Evolutionary conservation across 768 basidiomycete species (phyloP), one percentile per base, ranked within the genome.

Genomic region (Trametes gibbosa): DNA sequence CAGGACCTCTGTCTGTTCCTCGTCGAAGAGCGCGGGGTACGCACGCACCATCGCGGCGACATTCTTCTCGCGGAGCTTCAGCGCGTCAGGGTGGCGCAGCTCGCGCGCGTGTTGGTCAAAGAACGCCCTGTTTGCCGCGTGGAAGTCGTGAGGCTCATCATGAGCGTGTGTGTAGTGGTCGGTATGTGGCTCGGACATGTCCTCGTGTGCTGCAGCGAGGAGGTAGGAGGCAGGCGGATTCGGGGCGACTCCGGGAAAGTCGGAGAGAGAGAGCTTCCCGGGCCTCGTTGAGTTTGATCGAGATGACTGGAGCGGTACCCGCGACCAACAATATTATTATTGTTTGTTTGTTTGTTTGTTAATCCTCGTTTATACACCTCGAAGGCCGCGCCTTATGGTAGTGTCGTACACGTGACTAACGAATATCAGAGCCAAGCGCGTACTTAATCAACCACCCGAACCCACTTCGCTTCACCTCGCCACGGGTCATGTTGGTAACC

Each of bases 1-100:
- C 77, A 92, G 75, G 17, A 88, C 75, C 4, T 71, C 75, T 3
- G 89, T 90, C 10, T 64, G 67, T 19, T 83, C 77, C 43, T 82
- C 80, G 50, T 84, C 75, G 63, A 91, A 85, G 0, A 67, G 54
- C 24, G 47, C 27, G 0, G 71, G 65, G 58, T 68, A 67, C 2
- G 64, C 68, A 23, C 66, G 48, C 16, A 63, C 48, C 58, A 81
- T 75, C 2, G 69, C 71, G 21, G 48, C 56, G 2, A 68, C 71
- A 23, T 73, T 60, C 29, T 59, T 63, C 29, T 65, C 65, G 0
- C 76, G 69, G 17, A 65, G 47, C 40, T 41, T 52, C 27, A 50
- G 46, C 25, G 50, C 45, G 23, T 59, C 41, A 40, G 50, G 27
- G 37, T 27, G 17, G 29, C 19, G 47, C 13, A 49, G 55, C 19